Evolutionary conservation across 352 stramenopile genomes (phyloP), one percentile per base, ranked within the genome.

Genomic region (Globisporangium nagaii): DNA sequence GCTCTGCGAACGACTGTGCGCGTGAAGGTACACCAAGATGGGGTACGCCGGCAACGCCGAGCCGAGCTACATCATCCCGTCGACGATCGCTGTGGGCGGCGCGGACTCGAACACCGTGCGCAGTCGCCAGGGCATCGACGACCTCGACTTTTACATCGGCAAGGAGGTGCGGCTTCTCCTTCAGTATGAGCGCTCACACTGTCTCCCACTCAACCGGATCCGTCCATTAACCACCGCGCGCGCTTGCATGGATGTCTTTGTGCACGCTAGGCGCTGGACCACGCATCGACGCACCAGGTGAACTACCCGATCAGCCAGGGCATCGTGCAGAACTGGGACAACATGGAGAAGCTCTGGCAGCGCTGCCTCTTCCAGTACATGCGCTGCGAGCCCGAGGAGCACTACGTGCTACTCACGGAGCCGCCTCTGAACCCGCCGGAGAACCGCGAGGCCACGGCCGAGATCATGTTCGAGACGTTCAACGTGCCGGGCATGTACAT

Each of bases 391-490:
- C 92, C 92, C 0, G 90, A 97, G 62, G 92, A 98, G 57, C 92
- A 98, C 71, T 96, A 96, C 53, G 88, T 97, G 67, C 49, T 92
- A 45, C 68, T 94, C 42, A 98, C 93, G 20, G 93, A 98, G 61
- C 88, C 91, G 31, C 90, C 90, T 10, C 70, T 97, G 5, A 98
- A 98, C 68, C 95, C 94, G 13, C 93, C 92, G 0, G 95, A 98
- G 75, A 98, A 98, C 72, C 77, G 88, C 36, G 94, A 98, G 62
- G 88, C 92, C 48, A 98, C 93, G 30, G 94, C 91, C 31, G 92
- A 98, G 75, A 96, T 98, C 70, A 98, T 98, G 90, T 98, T 98
- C 56, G 93, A 98, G 73, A 98, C 93, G 25, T 98, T 98, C 65
- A 98, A 98, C 65, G 93, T 98, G 3, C 93, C 93, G 0, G 90